phyloP scores from a whole-genome alignment of 2,329 filamentous ascomycete species.

The Zopfia rhizophila region DNA sequence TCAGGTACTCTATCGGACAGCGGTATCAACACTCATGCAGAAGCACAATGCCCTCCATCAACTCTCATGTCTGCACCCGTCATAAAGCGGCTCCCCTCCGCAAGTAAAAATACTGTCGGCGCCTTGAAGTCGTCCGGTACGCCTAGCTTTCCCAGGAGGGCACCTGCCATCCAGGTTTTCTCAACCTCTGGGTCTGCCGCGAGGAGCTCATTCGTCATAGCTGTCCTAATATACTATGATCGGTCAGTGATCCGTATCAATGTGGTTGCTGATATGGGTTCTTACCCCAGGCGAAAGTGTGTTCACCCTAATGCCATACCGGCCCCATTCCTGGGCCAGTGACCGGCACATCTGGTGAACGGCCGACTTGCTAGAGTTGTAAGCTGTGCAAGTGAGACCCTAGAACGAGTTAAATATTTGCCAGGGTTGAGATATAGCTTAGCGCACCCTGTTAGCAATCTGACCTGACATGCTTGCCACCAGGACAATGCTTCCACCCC shows the following conservation, averaged over 20 bases:
- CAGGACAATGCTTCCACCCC: slow-evolving; percentile 70
- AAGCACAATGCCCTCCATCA: slow-evolving; percentile 73
- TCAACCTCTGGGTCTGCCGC: slow-evolving; percentile 61
- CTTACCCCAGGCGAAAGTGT: slow-evolving; percentile 39
- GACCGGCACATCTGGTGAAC: slow-evolving; percentile 27
- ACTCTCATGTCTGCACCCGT: slow-evolving; percentile 75
- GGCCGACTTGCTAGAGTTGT: slow-evolving; percentile 25
- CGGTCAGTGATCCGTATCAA: too few relatives aligned
- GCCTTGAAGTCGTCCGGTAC: slow-evolving; percentile 69
- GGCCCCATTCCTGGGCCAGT: slow-evolving; percentile 26
- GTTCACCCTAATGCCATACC: slow-evolving; percentile 45
- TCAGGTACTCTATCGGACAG: too few relatives aligned
- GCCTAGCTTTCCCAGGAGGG: slow-evolving; percentile 64
- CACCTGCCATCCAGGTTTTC: slow-evolving; percentile 64
- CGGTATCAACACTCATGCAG: slow-evolving; percentile 69
- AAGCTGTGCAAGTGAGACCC: slow-evolving; percentile 26
- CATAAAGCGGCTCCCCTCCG: slow-evolving; percentile 76
- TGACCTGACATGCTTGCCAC: slow-evolving; percentile 52
- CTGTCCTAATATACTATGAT: slow-evolving; percentile 44
- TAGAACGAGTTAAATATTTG: not conserved
- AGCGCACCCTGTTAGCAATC: slow-evolving; percentile 22
- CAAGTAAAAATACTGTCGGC: slow-evolving; percentile 74
- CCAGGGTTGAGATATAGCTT: not conserved
- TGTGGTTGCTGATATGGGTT: too few relatives aligned
- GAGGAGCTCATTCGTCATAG: slow-evolving; percentile 47